Conservation (phyloP, 148 eudicot genomes). For the Heliamphora exappendiculata region DNA sequence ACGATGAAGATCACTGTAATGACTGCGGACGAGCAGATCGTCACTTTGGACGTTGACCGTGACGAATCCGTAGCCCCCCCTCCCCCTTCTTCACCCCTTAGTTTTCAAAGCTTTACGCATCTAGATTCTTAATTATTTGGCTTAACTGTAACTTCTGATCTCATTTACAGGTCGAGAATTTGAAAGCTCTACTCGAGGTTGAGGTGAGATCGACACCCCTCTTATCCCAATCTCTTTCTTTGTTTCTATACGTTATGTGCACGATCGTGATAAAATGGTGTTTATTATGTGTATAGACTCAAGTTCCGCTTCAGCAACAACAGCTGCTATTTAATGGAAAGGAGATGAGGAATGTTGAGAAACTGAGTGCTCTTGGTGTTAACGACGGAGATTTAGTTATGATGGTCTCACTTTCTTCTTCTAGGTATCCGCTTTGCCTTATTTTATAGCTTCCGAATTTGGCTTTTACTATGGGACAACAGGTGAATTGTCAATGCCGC, state of each 20-base stretch:
- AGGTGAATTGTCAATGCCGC: neutral
- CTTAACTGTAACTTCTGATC: neutral
- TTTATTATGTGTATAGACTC: conserved; percentile 40
- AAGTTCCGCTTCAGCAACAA: conserved; percentile 71
- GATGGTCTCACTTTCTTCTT: conserved; percentile 61
- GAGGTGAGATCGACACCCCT: conserved; percentile 41
- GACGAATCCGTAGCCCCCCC: conserved; percentile 57
- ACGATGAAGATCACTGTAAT: conserved; percentile 88
- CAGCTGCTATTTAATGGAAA: conserved; percentile 76
- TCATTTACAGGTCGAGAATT: conserved; percentile 68
- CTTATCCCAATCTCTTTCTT: neutral
- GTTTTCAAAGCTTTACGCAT: neutral
- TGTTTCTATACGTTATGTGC: neutral
- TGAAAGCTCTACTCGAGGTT: conserved; percentile 94
- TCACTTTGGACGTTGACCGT: conserved; percentile 72
- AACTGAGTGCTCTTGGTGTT: conserved; percentile 70
- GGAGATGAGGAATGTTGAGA: conserved; percentile 81
- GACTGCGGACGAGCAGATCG: conserved; percentile 74
- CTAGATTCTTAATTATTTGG: neutral
- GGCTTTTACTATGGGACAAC: neutral
- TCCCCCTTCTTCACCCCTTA: conserved; percentile 22
- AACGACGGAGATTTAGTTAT: conserved; percentile 86
- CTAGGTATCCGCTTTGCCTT: conserved; percentile 17
- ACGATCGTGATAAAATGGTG: neutral
- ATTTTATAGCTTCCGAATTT: neutral